Evolutionary conservation across 108 stramenopile genomes (phyloP), one percentile per base, ranked within the genome.

Genomic region (Cyclostephanos invisitatus): DNA sequence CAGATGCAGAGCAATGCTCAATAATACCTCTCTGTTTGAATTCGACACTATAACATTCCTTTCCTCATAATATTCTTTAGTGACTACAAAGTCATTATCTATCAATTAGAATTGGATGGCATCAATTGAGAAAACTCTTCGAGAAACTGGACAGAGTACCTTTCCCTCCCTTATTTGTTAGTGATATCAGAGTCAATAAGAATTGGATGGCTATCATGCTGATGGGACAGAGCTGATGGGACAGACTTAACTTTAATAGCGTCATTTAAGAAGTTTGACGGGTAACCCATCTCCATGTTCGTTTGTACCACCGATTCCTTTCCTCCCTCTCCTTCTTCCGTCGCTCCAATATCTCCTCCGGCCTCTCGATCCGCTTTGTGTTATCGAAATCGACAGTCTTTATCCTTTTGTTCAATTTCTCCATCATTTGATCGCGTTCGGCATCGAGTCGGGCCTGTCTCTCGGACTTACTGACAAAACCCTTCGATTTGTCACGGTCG

Each of bases 371-470:
- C 37, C 94, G 67, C 79, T 89, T 90, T 8, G 94, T 95, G 73
- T 95, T 95, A 78, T 95, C 94, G 72, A 91, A 95, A 51, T 91
- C 89, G 64, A 78, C 58, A 24, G 76, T 70, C 37, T 84, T 70
- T 25, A 90, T 80, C 21, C 60, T 68, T 60, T 89, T 86, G 44
- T 81, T 90, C 48, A 92, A 59, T 67, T 91, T 92, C 58, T 91
- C 89, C 86, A 95, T 91, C 94, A 95, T 90, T 55, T 95, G 85
- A 64, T 91, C 90, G 38, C 91, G 87, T 69, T 95, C 94, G 21
- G 83, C 67, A 36, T 91, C 87, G 54, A 95, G 58, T 21, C 86
- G 48, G 9, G 88, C 87, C 74, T 95, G 94, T 36, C 94, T 85
- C 49, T 92, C 85, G 11, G 90, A 88, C 84, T 86, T 84, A 75